These are phyloP conservation scores for Groenewaldozyma auringiensis DNA, from an alignment of 1,139 yeast genomes.

Conservation along the genomic window DNA sequence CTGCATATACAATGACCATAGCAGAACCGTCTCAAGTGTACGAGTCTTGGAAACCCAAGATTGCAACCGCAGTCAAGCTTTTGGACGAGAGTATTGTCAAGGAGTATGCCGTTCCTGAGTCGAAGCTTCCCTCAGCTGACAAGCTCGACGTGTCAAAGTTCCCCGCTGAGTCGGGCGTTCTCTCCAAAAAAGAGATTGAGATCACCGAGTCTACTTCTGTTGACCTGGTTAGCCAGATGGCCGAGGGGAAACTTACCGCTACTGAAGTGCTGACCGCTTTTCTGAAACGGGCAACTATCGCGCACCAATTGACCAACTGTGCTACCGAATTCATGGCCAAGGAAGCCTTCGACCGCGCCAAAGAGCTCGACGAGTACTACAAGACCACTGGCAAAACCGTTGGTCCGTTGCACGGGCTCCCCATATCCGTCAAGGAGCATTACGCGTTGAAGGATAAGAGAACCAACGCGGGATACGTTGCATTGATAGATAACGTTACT, in stretches of 20 bases:
- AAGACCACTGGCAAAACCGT: background rate
- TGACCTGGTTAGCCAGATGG: conserved; percentile 35
- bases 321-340: conserved; percentile 25
- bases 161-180: background rate
- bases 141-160: background rate
- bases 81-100: background rate
- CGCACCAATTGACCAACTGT: conserved; percentile 27
- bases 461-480: conserved; percentile 38
- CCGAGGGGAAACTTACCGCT: conserved; percentile 37
- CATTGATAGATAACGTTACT: conserved; percentile 24
- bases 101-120: conserved; percentile 1
- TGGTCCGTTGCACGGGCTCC: conserved; percentile 13
- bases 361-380: conserved; percentile 37
- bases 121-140: background rate
- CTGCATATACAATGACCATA: no score
- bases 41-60: conserved; percentile 2
- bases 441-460: conserved; percentile 39
- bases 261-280: conserved; percentile 43
- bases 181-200: conserved; percentile 15
- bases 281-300: conserved; percentile 50
- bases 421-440: conserved; percentile 32
- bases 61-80: background rate
- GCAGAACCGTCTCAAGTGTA: background rate
- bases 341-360: conserved; percentile 36
- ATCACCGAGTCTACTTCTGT: conserved; percentile 20